Base-by-base conservation (phyloP, 495 filamentous ascomycete genomes). In the Apodospora peruviana region DNA sequence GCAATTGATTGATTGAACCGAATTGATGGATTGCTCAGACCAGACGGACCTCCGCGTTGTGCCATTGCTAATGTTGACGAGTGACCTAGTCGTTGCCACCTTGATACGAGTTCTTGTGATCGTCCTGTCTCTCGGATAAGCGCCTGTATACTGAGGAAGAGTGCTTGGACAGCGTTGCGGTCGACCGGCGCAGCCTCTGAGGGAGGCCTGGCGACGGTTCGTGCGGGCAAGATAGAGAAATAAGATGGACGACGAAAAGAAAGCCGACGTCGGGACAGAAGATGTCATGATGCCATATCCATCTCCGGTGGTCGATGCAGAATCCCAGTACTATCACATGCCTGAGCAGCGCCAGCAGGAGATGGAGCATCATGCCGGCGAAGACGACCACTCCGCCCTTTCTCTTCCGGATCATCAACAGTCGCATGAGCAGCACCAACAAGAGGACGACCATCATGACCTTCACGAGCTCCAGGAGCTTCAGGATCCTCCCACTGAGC, bases 231-330 rank as follows among this genome's bases (percentile, higher is more conserved):
- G n/a, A n/a, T n/a, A n/a, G n/a, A n/a, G n/a, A n/a, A n/a, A n/a
- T n/a, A n/a, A n/a, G n/a, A n/a, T 63, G 52, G 63, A 64, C 27
- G 58, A 56, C 12, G 58, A 64, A 40, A 59, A 56, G 41, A 20
- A 25, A 1, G 19, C 24, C 10, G 36, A 48, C 14, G 34, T 45
- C 4, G 56, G 52, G 45, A 45, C 45, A 3, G 61, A 60, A 34
- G 57, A 55, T 18, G 48, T 50, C 23, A 45, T 54, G 18, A 58
- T 40, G 34, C 41, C 38, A 52, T 66, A 62, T 18, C 64, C 64
- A 2, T 57, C 59, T 9, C 54, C 61, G 11, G 55, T 48, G 20
- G 53, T 53, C 48, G 59, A 60, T 47, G 56, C 52, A 14, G 63
- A 64, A 9, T 40, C 53, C 0, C 57, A 60, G 23, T 66, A 58